Percentiles rank a stretch among this genome's conserved stretches.
phyloP scores from a whole-genome alignment of 257 asterid species.

The Nemophila menziesii region DNA sequence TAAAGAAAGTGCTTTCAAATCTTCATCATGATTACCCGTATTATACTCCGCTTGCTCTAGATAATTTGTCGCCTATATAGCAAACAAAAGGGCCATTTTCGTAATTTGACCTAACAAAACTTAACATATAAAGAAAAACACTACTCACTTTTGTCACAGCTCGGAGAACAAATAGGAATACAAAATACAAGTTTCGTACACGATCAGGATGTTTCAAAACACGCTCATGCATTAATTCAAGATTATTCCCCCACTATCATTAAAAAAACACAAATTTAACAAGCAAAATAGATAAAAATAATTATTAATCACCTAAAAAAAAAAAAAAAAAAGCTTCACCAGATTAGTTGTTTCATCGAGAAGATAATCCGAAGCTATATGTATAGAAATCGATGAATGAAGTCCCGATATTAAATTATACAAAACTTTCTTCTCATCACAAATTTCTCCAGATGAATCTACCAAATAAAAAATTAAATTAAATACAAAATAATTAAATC shows the following conservation, averaged over 20 bases:
- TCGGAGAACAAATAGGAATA: slow-evolving; percentile 89
- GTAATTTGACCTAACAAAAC: slow-evolving; percentile 7
- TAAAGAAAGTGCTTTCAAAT: slow-evolving; percentile 70
- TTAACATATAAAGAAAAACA: slow-evolving; percentile 2
- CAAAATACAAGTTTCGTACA: slow-evolving; percentile 78
- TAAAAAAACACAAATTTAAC: slow-evolving; percentile 15
- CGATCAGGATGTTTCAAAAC: slow-evolving; percentile 83
- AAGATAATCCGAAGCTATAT: slow-evolving; percentile 74
- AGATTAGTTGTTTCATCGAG: slow-evolving; percentile 65
- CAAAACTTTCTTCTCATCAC: slow-evolving; percentile 73
- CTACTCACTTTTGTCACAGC: slow-evolving; percentile 80
- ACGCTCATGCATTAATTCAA: slow-evolving; percentile 69
- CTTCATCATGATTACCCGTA: slow-evolving; percentile 66
- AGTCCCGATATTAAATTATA: slow-evolving; percentile 90
- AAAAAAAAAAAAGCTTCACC: too few species aligned
- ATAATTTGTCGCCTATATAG: slow-evolving; percentile 61
- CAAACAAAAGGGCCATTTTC: slow-evolving; percentile 4
- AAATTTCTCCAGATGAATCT: slow-evolving; percentile 79
- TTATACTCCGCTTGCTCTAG: slow-evolving; percentile 87
- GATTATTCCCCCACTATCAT: slow-evolving; percentile 87
- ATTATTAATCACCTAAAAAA: too few species aligned
- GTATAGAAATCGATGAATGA: slow-evolving; percentile 84
- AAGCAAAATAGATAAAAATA: too few species aligned
- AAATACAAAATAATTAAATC: slow-evolving; percentile 2
- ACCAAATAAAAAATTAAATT: slow-evolving; percentile 16